Conservation (phyloP, 352 stramenopile species). For the Globisporangium uncinulatum region DNA sequence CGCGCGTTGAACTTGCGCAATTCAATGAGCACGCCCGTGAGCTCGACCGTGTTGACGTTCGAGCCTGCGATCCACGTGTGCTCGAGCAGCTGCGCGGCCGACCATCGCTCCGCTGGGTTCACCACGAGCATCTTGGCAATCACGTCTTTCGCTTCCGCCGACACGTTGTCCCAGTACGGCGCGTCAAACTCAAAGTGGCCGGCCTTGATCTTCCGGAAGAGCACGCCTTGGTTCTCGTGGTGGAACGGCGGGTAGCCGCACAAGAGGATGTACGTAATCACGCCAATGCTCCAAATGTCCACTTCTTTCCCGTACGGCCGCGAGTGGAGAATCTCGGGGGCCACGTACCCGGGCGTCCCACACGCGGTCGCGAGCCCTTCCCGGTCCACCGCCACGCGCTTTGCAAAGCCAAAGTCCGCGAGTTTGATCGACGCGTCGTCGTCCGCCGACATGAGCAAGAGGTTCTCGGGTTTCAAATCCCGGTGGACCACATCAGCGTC, state of each 20-base stretch:
- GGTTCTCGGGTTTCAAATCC: conserved; percentile 96
- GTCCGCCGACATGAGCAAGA: conserved; percentile 85
- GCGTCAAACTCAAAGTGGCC: conserved; percentile 85
- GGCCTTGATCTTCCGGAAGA: conserved; percentile 88
- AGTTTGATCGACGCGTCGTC: conserved; percentile 85
- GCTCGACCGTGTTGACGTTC: conserved; percentile 62
- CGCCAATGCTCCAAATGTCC: conserved; percentile 89
- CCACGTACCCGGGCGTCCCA: conserved; percentile 73
- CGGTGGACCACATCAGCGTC: conserved; percentile 84
- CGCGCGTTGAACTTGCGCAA: conserved; percentile 74
- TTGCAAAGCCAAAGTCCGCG: conserved; percentile 88
- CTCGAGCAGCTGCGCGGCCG: conserved; percentile 49
- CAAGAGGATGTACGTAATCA: conserved; percentile 86
- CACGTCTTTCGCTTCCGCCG: conserved; percentile 87
- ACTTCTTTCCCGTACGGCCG: conserved; percentile 72
- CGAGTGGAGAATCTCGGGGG: conserved; percentile 70
- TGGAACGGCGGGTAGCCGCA: conserved; percentile 86
- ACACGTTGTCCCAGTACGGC: conserved; percentile 89
- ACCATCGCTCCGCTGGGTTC: conserved; percentile 66
- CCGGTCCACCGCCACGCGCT: conserved; percentile 66
- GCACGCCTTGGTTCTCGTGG: conserved; percentile 90
- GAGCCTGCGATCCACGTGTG: conserved; percentile 70
- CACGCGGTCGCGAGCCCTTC: conserved; percentile 64
- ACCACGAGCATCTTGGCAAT: conserved; percentile 84
- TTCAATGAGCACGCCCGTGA: conserved; percentile 69